These are phyloP conservation scores for Saksenaea oblongispora DNA, from an alignment of 371 early-diverging fungal genomes.

Conservation along the genomic window DNA sequence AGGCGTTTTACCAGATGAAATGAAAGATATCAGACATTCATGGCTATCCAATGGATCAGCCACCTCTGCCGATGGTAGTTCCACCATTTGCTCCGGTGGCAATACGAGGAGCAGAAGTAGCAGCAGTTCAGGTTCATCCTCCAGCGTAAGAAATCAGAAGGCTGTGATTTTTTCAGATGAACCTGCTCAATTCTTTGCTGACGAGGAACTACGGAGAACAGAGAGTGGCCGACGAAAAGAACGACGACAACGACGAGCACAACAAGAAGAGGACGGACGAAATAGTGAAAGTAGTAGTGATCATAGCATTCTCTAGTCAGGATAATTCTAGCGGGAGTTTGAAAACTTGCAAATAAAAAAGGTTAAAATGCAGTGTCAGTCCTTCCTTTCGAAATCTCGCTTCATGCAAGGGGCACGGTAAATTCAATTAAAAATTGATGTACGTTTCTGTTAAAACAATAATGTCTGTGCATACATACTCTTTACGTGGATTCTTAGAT, in stretches of 20 bases:
- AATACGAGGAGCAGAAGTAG: neutral
- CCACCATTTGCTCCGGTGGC: slow-evolving; percentile 11
- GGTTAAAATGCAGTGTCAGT: too few relatives aligned
- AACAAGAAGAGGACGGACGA: neutral
- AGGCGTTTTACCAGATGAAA: slow-evolving; percentile 20
- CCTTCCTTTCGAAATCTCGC: too few relatives aligned
- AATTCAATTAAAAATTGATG: too few relatives aligned
- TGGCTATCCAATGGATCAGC: slow-evolving; percentile 28
- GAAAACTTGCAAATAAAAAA: too few relatives aligned
- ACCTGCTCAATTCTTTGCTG: slow-evolving; percentile 9
- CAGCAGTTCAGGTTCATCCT: slow-evolving; percentile 8
- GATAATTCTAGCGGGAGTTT: neutral
- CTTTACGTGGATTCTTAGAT: too few relatives aligned
- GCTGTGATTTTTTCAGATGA: slow-evolving; percentile 16
- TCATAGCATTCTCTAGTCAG: neutral
- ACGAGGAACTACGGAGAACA: slow-evolving; percentile 20
- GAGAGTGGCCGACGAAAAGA: slow-evolving; percentile 45
- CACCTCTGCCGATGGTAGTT: slow-evolving; percentile 14
- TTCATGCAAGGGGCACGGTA: too few relatives aligned
- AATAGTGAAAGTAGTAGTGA: neutral
- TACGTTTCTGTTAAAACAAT: too few relatives aligned
- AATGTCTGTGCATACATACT: too few relatives aligned
- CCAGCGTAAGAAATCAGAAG: slow-evolving; percentile 8
- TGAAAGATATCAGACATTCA: slow-evolving; percentile 7
- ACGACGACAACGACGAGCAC: neutral